A percentile compares a stretch with the other conserved stretches of the same genome.
Conservation (phyloP, 1,284 basidiomycete species). For the Ceratobasidium sp. region DNA sequence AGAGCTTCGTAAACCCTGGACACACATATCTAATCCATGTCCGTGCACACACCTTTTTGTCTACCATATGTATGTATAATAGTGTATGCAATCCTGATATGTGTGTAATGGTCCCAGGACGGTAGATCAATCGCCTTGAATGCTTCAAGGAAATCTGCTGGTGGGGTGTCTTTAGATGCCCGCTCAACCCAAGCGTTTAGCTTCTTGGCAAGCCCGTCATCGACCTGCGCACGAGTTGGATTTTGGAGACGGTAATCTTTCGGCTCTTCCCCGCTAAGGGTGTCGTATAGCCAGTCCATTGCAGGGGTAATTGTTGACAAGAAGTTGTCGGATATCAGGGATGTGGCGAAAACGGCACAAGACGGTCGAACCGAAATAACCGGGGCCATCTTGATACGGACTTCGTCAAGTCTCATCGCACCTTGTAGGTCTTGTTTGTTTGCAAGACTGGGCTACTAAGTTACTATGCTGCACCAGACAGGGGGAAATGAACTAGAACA, state of each 20-base stretch:
- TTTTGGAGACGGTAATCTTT: not conserved
- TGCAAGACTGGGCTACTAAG: not conserved
- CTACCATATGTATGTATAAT: conserved; percentile 38
- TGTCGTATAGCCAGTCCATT: conserved; percentile 27
- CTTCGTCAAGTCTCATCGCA: conserved; percentile 24
- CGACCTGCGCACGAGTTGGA: not conserved
- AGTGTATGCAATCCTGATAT: conserved; percentile 39
- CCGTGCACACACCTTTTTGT: conserved; percentile 37
- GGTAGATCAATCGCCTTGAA: conserved; percentile 33
- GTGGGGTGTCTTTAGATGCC: conserved; percentile 2
- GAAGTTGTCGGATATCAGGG: not conserved
- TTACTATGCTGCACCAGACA: not conserved
- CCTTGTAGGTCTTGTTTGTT: conserved; percentile 32
- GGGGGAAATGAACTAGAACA: not conserved
- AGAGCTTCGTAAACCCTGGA: not conserved
- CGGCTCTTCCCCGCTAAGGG: not conserved
- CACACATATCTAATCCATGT: not conserved
- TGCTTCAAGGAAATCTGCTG: conserved; percentile 13
- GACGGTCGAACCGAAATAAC: conserved; percentile 13
- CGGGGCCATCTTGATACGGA: conserved; percentile 19
- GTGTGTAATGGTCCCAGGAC: conserved; percentile 43
- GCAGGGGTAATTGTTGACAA: conserved; percentile 9
- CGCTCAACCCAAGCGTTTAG: conserved; percentile 24
- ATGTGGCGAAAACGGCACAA: conserved; percentile 20
- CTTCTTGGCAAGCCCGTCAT: not conserved